Base-by-base conservation (phyloP, 495 filamentous ascomycete genomes). In the Penicillium angulare region DNA sequence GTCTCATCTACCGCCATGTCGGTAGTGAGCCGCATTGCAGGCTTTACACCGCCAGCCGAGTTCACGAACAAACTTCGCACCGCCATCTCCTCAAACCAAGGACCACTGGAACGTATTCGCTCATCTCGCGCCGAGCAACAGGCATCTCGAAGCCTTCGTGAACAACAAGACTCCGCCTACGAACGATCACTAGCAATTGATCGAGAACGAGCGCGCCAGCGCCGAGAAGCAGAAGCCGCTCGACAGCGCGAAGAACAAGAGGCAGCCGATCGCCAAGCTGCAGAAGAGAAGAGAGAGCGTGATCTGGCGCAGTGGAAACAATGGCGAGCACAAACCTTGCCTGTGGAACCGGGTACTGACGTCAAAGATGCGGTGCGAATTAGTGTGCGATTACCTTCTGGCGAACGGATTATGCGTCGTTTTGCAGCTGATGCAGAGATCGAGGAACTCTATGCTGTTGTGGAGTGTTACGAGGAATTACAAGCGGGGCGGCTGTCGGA, bases 371-470 rank as follows among this genome's bases (percentile, higher is more conserved):
- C 81, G 1, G 86, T 92, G n/a, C 78, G 91, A 7, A 79, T 97
- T 33, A 91, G 86, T 34, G 75, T 98, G 21, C 86, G 91, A 50
- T 79, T 96, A 69, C 82, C 83, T 2, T 76, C 75, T 24, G 86
- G 84, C 1, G 81, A 89, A 41, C 75, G 92, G 1, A 78, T 96
- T 2, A 81, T 92, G 49, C 81, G 92, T 24, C 79, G 75, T 41
- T 97, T 98, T 57, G 57, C 72, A 1, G 71, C 76, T 3, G 72
- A 81, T 2, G 80, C 85, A 1, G 73, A 74, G 1, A 70, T 97
- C 22, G 93, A 98, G 63, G 91, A 96, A 59, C 69, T 98, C 0
- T 97, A 98, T 68, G 95, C 92, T 1, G 96, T 95, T 68, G 91
- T 97, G 2, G 95, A 97, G 61, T 97, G 93, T 68, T 86, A 92